A percentile compares a stretch with the other conserved stretches of the same genome.
Conservation (phyloP, 1,284 basidiomycete genomes). For the Moesziomyces antarcticus region DNA sequence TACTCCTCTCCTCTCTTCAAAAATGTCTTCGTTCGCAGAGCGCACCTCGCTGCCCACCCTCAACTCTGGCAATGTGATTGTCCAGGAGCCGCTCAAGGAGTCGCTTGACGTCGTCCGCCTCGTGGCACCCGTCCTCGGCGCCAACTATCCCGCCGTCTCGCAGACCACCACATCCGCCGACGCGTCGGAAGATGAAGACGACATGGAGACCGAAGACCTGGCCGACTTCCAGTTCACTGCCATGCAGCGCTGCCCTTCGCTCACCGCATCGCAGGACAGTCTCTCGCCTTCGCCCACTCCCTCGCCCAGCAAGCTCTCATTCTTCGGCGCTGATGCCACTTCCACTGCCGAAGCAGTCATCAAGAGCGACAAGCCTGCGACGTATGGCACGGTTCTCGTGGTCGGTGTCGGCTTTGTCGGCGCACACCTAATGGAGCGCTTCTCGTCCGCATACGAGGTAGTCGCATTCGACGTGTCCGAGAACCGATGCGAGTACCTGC, state of each 20-base stretch:
- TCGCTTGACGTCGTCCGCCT: slow-evolving; percentile 14
- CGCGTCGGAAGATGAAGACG: slow-evolving; percentile 19
- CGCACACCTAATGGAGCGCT: slow-evolving; percentile 35
- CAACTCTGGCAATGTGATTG: slow-evolving; percentile 8
- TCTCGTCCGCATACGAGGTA: slow-evolving; percentile 35
- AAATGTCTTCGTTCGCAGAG: slow-evolving; percentile 16
- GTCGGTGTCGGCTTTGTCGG: slow-evolving; percentile 40
- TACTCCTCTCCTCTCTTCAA: not conserved
- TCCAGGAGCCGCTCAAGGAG: slow-evolving; percentile 18
- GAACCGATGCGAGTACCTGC: slow-evolving; percentile 25
- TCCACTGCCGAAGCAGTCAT: not conserved
- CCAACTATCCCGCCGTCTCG: slow-evolving; percentile 5
- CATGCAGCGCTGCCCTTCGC: slow-evolving; percentile 33
- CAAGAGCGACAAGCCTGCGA: slow-evolving; percentile 9
- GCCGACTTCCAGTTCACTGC: slow-evolving; percentile 8
- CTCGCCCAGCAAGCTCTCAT: slow-evolving; percentile 19
- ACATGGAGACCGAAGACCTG: slow-evolving; percentile 16
- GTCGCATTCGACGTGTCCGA: slow-evolving; percentile 34
- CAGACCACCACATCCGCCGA: not conserved
- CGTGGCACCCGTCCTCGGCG: slow-evolving; percentile 11
- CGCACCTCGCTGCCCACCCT: slow-evolving; percentile 20
- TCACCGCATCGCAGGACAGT: slow-evolving; percentile 30
- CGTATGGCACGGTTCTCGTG: slow-evolving; percentile 28
- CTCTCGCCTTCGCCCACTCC: slow-evolving; percentile 22
- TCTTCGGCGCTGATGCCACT: slow-evolving; percentile 6